Base-by-base conservation (phyloP, 805 yeast species). In the Kregervanrija delftensis region DNA sequence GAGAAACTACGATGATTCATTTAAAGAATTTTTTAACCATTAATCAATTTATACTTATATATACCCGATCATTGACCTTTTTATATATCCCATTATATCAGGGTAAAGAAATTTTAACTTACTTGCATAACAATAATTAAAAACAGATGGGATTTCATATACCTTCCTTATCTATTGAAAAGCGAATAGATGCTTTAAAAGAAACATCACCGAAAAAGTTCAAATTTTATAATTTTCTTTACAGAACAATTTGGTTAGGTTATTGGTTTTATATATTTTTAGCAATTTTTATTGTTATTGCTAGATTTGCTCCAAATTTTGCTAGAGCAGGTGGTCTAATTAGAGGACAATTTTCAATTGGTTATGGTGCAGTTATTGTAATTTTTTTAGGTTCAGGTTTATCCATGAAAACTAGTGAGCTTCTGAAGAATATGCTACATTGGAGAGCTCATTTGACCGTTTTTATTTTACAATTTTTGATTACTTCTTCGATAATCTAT, bases 331-430 rank as follows among this genome's bases (percentile, higher is more conserved):
- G 87, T 12, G 96, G 96, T 2, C 68, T 79, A 12, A 77, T 88
- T 33, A 69, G 74, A 49, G 90, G 82, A 5, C 79, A 88, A 59
- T 87, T 86, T 59, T 68, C 86, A 35, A 84, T 88, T 32, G 82
- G 83, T 8, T 89, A 88, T 57, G 87, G 88, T 17, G 95, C 95
- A 0, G 95, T 87, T n/a, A 95, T 93, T 0, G 66, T 85, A 40
- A 88, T 89, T 45, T 88, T 88, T 66, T 65, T 88, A 38, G 78
- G 86, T 33, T 80, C 89, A 41, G 96, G 96, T 0, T 63, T 87
- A 30, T 77, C 86, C 30, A 87, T 87, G 82, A 70, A 79, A 35
- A 76, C 93, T 1, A 70, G 66, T 35, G 75, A 76, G 28, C 66
- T 88, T 42, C 44, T 79, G 59, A 66, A 63, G 11, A 86, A 85